Conservation (phyloP, 371 early-diverging fungal genomes). For the Rhizomucor pusillus region DNA sequence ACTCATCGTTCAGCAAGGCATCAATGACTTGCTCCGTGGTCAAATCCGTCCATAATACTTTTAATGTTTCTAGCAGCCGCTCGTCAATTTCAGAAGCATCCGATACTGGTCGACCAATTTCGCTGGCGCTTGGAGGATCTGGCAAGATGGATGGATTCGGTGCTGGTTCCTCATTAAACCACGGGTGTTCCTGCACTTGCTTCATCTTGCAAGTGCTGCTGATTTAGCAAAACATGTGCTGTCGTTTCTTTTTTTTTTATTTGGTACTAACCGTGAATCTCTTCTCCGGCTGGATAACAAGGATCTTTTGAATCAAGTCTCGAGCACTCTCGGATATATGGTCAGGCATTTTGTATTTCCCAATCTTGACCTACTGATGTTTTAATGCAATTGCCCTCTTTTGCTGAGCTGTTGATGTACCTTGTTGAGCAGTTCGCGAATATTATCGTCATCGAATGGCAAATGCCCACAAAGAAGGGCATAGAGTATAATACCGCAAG, state of each 20-base stretch:
- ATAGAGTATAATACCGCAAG: slow-evolving; percentile 90
- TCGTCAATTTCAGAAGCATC: slow-evolving; percentile 39
- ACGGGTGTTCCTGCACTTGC: slow-evolving; percentile 39
- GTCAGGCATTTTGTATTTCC: slow-evolving; percentile 62
- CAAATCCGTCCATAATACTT: slow-evolving; percentile 43
- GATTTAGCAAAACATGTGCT: not conserved
- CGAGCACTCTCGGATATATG: slow-evolving; percentile 58
- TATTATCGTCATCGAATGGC: slow-evolving; percentile 94
- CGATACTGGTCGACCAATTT: slow-evolving; percentile 36
- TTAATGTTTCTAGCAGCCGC: slow-evolving; percentile 41
- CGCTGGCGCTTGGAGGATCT: slow-evolving; percentile 37
- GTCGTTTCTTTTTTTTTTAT: not conserved
- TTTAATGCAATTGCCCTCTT: not conserved
- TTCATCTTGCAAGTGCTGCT: slow-evolving; percentile 27
- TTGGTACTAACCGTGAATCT: slow-evolving; percentile 44
- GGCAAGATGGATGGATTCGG: slow-evolving; percentile 31
- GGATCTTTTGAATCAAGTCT: slow-evolving; percentile 51
- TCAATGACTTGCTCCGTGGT: slow-evolving; percentile 29
- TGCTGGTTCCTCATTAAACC: slow-evolving; percentile 37
- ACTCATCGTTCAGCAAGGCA: slow-evolving; percentile 42
- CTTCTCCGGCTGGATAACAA: slow-evolving; percentile 39
- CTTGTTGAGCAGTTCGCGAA: slow-evolving; percentile 69
- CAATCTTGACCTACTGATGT: slow-evolving; percentile 52
- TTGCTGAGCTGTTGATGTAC: slow-evolving; percentile 21
- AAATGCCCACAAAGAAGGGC: slow-evolving; percentile 85